A percentile compares a stretch with the other conserved stretches of the same genome.
Evolutionary conservation across 208 protist species (phyloP).

Genomic region (Leishmania braziliensis): DNA sequence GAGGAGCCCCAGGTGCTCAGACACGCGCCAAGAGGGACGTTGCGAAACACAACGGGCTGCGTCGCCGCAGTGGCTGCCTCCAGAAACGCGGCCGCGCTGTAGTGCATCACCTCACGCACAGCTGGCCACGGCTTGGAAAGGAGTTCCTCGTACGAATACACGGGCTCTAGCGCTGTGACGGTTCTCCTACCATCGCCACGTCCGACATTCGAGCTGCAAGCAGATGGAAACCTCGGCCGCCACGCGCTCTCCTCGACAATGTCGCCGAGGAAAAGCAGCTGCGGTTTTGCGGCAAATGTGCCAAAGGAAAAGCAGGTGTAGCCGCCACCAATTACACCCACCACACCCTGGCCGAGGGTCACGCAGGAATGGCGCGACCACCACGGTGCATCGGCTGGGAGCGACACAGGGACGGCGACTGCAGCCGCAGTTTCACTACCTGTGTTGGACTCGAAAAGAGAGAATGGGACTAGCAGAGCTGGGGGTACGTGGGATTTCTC

Average conservation of each 20-base stretch:
- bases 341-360: conserved; percentile 47
- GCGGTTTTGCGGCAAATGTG: conserved; percentile 70
- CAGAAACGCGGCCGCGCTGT: conserved; percentile 49
- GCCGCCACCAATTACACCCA: conserved; percentile 78
- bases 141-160: conserved; percentile 21
- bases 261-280: conserved; percentile 50
- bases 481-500: conserved; percentile 24
- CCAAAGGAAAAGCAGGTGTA: conserved; percentile 93
- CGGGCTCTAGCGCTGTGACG: not conserved
- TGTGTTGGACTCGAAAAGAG: not conserved
- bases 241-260: conserved; percentile 19
- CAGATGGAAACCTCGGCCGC: not conserved
- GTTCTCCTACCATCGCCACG: not conserved
- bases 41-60: conserved; percentile 71
- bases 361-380: conserved; percentile 76
- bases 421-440: not conserved
- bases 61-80: conserved; percentile 26
- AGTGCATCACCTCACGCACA: conserved; percentile 42
- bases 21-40: conserved; percentile 63
- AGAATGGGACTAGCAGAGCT: conserved; percentile 12
- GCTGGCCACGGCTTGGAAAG: conserved; percentile 35
- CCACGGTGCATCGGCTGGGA: conserved; percentile 47
- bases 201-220: not conserved
- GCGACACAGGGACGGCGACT: conserved; percentile 4
- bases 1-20: conserved; percentile 53